A percentile compares a stretch with the other conserved stretches of the same genome.
These are phyloP conservation scores for Talaromyces sp. DNA, from an alignment of 2,329 filamentous ascomycete genomes.

Conservation along the genomic window DNA sequence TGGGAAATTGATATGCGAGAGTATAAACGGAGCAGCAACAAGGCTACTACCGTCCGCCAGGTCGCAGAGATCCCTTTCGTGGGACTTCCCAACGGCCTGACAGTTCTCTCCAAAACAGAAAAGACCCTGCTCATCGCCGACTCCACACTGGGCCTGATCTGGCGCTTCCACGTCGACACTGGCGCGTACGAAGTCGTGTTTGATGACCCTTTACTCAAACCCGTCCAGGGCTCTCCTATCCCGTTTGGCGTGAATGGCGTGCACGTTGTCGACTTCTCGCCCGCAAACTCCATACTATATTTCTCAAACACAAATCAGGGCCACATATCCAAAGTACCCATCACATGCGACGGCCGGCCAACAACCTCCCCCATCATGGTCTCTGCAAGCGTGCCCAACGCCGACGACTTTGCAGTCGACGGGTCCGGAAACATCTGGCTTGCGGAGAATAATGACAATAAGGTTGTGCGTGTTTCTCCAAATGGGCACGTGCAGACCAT, in stretches of 20 bases:
- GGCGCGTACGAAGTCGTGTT: neutral
- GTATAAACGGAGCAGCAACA: neutral
- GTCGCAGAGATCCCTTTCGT: neutral
- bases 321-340: neutral
- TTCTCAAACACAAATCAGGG: neutral
- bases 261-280: neutral
- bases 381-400: neutral
- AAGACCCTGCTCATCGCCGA: neutral
- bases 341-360: neutral
- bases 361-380: neutral
- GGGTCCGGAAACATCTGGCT: neutral
- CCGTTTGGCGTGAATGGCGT: neutral
- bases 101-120: neutral
- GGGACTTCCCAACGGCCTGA: neutral
- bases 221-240: neutral
- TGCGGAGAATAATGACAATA: neutral
- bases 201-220: neutral
- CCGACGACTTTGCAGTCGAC: neutral
- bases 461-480: neutral
- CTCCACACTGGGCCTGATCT: neutral
- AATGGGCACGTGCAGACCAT: neutral
- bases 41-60: neutral
- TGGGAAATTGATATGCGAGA: neutral
- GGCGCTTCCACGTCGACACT: neutral
- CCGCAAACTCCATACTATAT: neutral